Percentiles rank a stretch among this genome's conserved stretches.
phyloP scores from a whole-genome alignment of 2,329 filamentous ascomycete genomes.

The Epichloe aotearoae region DNA sequence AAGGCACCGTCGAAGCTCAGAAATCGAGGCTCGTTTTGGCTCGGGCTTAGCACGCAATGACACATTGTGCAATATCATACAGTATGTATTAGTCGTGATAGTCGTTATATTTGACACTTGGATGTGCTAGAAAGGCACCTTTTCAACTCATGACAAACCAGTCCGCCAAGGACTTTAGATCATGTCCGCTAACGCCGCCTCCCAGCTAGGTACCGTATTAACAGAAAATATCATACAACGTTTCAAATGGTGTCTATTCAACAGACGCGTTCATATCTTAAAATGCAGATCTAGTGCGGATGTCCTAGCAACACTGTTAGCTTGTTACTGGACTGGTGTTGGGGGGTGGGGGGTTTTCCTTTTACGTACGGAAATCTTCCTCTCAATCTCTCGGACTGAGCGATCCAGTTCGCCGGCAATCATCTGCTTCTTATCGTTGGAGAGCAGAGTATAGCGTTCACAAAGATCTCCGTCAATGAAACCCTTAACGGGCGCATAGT shows the following conservation, averaged over 20 bases:
- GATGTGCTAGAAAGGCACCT: conserved; percentile 7
- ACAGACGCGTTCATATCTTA: conserved; percentile 18
- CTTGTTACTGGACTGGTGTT: not conserved
- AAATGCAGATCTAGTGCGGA: conserved; percentile 46
- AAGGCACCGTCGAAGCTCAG: conserved; percentile 18
- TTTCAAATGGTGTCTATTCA: conserved; percentile 1
- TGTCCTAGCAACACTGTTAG: conserved; percentile 29
- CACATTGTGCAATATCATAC: not conserved
- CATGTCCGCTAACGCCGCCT: conserved; percentile 20
- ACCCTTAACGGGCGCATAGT: conserved; percentile 93
- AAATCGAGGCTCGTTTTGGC: conserved; percentile 20
- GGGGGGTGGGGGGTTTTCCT: not conserved
- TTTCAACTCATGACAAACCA: conserved; percentile 14
- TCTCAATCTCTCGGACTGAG: conserved; percentile 83
- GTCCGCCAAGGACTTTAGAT: conserved; percentile 12
- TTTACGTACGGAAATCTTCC: conserved; percentile 66
- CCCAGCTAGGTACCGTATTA: conserved; percentile 14
- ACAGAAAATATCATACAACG: conserved; percentile 12
- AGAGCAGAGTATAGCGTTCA: conserved; percentile 74
- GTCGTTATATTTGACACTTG: conserved; percentile 7
- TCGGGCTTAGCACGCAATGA: conserved; percentile 9
- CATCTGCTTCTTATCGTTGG: conserved; percentile 84
- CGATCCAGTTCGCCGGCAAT: conserved; percentile 89
- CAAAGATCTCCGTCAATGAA: conserved; percentile 95
- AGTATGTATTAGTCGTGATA: conserved; percentile 7